These are phyloP conservation scores for Saturnispora mendoncae DNA, from an alignment of 805 yeast genomes.

Conservation along the genomic window DNA sequence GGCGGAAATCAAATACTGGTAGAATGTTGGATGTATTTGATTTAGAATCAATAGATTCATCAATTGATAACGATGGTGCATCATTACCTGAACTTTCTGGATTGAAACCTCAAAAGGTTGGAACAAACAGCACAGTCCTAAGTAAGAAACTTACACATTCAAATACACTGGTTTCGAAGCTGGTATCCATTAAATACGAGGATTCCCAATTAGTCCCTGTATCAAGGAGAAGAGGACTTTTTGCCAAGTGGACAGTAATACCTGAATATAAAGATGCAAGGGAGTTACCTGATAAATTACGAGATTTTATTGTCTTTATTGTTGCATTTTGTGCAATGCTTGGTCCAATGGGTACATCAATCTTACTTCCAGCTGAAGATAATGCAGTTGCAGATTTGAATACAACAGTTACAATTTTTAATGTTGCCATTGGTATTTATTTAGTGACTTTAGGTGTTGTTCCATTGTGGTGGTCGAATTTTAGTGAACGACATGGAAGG, in stretches of 20 bases:
- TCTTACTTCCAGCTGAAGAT: conserved; percentile 69
- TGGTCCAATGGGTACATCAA: conserved; percentile 88
- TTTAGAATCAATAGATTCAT: conserved; percentile 1
- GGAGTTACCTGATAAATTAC: conserved; percentile 43
- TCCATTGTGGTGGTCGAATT: conserved; percentile 85
- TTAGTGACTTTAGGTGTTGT: conserved; percentile 64
- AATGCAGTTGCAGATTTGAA: conserved; percentile 45
- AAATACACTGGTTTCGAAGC: conserved; percentile 10
- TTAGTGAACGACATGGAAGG: conserved; percentile 69
- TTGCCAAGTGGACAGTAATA: conserved; percentile 40
- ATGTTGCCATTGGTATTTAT: conserved; percentile 74
- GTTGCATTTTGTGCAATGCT: conserved; percentile 68
- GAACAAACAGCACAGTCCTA: not conserved
- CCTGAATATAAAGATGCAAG: conserved; percentile 74
- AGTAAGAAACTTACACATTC: conserved; percentile 8
- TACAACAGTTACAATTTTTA: conserved; percentile 53
- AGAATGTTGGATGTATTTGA: not conserved
- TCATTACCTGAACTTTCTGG: not conserved
- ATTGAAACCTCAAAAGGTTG: not conserved
- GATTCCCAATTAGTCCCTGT: conserved; percentile 27
- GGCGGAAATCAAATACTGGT: not conserved
- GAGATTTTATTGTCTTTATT: conserved; percentile 48
- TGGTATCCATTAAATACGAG: conserved; percentile 22
- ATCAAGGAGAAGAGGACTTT: conserved; percentile 48
- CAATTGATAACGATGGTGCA: not conserved